These are phyloP conservation scores for Fusarium brevicatenulatum DNA, from an alignment of 2,329 filamentous ascomycete species.

Conservation along the genomic window DNA sequence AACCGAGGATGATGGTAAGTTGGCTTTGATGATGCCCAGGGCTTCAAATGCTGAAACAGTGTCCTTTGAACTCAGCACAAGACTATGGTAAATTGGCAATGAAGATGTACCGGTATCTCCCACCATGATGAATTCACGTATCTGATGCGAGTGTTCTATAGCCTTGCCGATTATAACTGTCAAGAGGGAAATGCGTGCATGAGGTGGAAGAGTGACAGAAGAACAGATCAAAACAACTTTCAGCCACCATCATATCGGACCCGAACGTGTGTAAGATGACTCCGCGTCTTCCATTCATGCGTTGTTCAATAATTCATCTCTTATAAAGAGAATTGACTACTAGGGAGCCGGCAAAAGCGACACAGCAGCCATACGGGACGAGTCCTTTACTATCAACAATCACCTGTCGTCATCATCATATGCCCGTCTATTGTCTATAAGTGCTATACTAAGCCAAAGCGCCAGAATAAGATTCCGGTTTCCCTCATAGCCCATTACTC, in stretches of 20 bases:
- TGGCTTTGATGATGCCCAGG: background rate
- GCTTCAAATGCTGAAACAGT: background rate
- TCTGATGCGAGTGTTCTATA: background rate
- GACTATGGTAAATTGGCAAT: background rate
- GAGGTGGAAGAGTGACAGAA: background rate
- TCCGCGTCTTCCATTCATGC: rapidly evolving
- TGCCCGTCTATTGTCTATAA: background rate
- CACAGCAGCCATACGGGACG: background rate
- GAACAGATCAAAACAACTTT: background rate
- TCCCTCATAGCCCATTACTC: constrained; percentile 68
- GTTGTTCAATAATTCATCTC: rapidly evolving
- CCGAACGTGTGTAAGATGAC: background rate
- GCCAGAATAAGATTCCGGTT: background rate
- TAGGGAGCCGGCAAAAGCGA: too few species aligned
- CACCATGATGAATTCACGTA: rapidly evolving
- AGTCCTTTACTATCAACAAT: background rate
- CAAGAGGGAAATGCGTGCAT: background rate
- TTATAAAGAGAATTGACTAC: background rate
- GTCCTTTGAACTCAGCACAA: too few species aligned
- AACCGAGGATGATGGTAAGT: background rate
- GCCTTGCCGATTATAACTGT: background rate
- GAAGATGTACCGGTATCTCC: background rate
- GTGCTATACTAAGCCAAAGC: background rate
- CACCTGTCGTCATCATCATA: background rate
- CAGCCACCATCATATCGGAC: background rate